Base-by-base conservation (phyloP, 2,329 filamentous ascomycete genomes). In the Cytospora paraplurivora region DNA sequence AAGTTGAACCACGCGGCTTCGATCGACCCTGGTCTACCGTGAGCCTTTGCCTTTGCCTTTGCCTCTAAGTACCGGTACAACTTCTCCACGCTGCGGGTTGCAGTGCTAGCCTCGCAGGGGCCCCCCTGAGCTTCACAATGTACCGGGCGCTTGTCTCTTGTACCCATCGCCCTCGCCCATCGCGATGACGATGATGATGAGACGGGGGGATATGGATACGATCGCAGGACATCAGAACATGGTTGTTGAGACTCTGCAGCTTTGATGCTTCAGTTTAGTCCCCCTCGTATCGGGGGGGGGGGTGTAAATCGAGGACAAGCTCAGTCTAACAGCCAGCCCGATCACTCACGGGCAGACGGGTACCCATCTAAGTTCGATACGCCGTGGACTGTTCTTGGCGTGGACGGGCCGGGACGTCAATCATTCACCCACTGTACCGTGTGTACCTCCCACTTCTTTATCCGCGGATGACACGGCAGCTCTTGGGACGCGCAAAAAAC, bases 21-120 rank as follows among this genome's bases (percentile, higher is more conserved):
- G 6, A n/a, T n/a, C 44, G 35, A 53, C 49, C 13, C 8, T 5
- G 2, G 47, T 11, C n/a, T 7, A n/a, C 47, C 6, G 21, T 32
- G 58, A 15, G 6, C 35, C n/a, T n/a, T n/a, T n/a, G n/a, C n/a
- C n/a, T n/a, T n/a, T n/a, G n/a, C n/a, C n/a, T n/a, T 5, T 10
- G 33, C 37, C 51, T 34, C 33, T 33, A 61, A 51, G 59, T 61
- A 61, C 58, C 51, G 51, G 58, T 61, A 55, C 59, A 61, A 61
- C n/a, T 38, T 49, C 38, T 34, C 57, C 49, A 59, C 57, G 57
- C 7, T 53, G 57, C 50, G 37, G 50, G 33, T 35, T 53, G 37
- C 17, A 32, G 44, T 54, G 35, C 38, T 49, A n/a, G n/a, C 58
- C 51, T 37, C 33, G 58, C 38, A 49, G 58, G 58, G 51, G 37